Percentiles rank a stretch among this genome's conserved stretches.
phyloP scores from a whole-genome alignment of 164 flowering plant species.

The Aristolochia californica region DNA sequence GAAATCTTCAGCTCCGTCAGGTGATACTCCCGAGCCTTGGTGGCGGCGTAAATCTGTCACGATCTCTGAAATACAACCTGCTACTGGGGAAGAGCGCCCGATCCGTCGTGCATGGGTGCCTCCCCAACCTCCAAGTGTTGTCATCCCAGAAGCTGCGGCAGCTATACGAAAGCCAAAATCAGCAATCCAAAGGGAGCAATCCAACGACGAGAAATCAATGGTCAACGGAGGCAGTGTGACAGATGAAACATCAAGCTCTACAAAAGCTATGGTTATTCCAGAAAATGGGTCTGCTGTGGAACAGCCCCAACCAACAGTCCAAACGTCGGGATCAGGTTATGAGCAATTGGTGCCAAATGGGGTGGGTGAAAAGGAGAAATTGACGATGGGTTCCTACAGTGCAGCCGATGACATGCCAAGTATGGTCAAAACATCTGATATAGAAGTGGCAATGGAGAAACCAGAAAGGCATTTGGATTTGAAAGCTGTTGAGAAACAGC shows the following conservation, averaged over 20 bases:
- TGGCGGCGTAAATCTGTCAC: slow-evolving; percentile 50
- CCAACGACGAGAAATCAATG: too few species aligned
- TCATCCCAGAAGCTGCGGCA: slow-evolving; percentile 81
- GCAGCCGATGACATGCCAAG: too few species aligned
- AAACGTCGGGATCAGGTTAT: too few species aligned
- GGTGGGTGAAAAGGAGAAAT: too few species aligned
- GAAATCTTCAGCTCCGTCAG: neutral
- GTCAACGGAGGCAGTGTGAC: slow-evolving; percentile 19
- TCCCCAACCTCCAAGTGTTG: slow-evolving; percentile 84
- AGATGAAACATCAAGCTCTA: slow-evolving; percentile 48
- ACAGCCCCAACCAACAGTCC: too few species aligned
- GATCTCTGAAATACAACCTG: slow-evolving; percentile 55
- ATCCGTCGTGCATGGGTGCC: slow-evolving; percentile 74
- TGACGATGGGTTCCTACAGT: too few species aligned
- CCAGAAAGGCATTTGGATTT: too few species aligned
- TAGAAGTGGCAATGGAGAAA: too few species aligned
- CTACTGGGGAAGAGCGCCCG: slow-evolving; percentile 22
- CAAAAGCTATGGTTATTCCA: slow-evolving; percentile 14
- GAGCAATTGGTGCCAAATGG: too few species aligned
- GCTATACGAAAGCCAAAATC: slow-evolving; percentile 82
- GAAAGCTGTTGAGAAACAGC: too few species aligned
- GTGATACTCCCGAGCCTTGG: slow-evolving; percentile 42
- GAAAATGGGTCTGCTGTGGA: too few species aligned
- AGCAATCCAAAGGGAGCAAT: slow-evolving; percentile 24
- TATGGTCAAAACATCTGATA: too few species aligned